A percentile compares a stretch with the other conserved stretches of the same genome.
Conservation (phyloP, 768 basidiomycete species). For the Rossbeevera mucosa region DNA sequence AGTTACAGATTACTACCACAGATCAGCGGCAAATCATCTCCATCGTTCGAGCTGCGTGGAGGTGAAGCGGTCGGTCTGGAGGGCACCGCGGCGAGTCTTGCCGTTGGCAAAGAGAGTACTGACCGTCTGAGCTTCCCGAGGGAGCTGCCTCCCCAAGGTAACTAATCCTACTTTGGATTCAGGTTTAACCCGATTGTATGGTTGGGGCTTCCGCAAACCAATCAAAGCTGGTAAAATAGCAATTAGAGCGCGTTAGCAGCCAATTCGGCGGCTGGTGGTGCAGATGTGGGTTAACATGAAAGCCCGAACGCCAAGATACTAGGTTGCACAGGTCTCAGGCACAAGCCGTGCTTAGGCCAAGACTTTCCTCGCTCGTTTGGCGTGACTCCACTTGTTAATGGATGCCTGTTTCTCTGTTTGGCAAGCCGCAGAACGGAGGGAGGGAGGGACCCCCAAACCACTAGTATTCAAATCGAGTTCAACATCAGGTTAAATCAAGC, state of each 20-base stretch:
- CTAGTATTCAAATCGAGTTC: neutral
- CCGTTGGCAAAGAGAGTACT: neutral
- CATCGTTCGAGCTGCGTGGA: neutral
- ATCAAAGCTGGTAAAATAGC: too few relatives aligned
- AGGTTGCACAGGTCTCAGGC: neutral
- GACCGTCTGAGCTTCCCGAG: too few relatives aligned
- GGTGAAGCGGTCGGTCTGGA: neutral
- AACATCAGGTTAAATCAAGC: neutral
- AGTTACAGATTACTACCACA: neutral
- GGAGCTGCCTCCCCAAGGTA: too few relatives aligned
- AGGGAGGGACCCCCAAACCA: neutral
- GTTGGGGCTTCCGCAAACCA: too few relatives aligned
- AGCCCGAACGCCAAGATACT: neutral
- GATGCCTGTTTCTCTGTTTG: neutral
- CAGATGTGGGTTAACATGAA: too few relatives aligned
- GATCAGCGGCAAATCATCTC: neutral
- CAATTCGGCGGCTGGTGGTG: too few relatives aligned
- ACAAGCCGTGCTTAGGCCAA: neutral
- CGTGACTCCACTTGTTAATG: neutral
- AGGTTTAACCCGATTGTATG: too few relatives aligned
- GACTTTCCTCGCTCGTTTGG: neutral
- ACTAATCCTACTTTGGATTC: too few relatives aligned
- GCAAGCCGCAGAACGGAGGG: neutral
- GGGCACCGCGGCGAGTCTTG: neutral
- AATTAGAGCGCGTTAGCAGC: too few relatives aligned